These are phyloP conservation scores for Sclerotinia sclerotiorum DNA, from an alignment of 2,329 filamentous ascomycete genomes.

Conservation along the genomic window DNA sequence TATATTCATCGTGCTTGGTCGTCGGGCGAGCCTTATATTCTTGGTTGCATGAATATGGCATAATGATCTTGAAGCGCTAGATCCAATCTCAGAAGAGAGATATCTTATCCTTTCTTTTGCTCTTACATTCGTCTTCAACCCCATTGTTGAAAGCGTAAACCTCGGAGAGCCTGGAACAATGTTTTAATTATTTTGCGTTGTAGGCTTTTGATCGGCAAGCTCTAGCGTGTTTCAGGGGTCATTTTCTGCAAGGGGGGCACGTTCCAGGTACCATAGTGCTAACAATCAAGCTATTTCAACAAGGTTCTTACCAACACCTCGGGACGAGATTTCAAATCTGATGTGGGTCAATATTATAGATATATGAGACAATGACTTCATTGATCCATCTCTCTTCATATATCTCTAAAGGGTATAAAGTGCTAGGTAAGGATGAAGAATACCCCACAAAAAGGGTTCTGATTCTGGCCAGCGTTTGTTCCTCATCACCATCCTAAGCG, in stretches of 20 bases:
- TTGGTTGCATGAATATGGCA: neutral
- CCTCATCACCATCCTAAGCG: neutral
- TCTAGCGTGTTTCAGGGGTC: neutral
- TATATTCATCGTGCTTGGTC: neutral
- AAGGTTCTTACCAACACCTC: neutral
- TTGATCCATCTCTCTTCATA: neutral
- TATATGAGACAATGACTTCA: neutral
- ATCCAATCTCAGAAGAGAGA: neutral
- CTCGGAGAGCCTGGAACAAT: neutral
- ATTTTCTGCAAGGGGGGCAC: neutral
- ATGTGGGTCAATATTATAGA: neutral
- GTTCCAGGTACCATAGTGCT: neutral
- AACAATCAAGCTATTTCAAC: neutral
- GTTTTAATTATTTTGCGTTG: neutral
- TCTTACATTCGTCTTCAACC: neutral
- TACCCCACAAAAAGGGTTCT: neutral
- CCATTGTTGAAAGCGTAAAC: neutral
- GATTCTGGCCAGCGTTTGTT: constrained; percentile 8
- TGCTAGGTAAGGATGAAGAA: neutral
- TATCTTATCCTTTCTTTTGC: neutral
- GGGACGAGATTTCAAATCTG: neutral
- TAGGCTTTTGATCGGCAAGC: neutral
- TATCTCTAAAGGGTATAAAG: too few species aligned
- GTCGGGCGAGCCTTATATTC: neutral
- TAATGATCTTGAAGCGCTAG: neutral